phyloP scores from a whole-genome alignment of 768 basidiomycete genomes.

The Leccinellum luteum region DNA sequence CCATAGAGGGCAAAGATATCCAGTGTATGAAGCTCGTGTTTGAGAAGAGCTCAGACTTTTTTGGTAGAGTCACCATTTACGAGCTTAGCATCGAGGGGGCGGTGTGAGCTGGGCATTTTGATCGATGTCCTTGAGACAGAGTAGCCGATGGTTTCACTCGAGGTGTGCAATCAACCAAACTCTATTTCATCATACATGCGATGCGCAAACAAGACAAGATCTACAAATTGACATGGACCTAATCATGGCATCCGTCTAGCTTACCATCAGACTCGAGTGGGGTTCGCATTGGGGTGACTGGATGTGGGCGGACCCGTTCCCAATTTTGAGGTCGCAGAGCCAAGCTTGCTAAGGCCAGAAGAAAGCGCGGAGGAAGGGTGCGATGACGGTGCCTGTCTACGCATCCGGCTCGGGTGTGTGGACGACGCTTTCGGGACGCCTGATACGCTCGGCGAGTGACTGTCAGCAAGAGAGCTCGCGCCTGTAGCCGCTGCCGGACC shows the following conservation, averaged over 20 bases:
- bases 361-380: background rate
- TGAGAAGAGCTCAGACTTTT: constrained; percentile 82
- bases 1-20: constrained; percentile 27
- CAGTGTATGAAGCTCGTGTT: constrained; percentile 63
- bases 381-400: constrained; percentile 9
- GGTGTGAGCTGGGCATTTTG: background rate
- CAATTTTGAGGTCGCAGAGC: background rate
- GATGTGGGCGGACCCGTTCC: background rate
- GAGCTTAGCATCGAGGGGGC: constrained; percentile 45
- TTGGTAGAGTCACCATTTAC: constrained; percentile 76
- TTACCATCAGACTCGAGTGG: background rate
- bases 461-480: background rate
- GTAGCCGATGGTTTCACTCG: constrained; percentile 2
- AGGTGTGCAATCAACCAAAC: constrained; percentile 24
- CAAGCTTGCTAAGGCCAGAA: background rate
- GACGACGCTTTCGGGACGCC: constrained; percentile 1
- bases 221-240: constrained; percentile 12
- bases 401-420: background rate
- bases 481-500: background rate
- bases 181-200: constrained; percentile 25
- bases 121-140: background rate
- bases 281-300: background rate
- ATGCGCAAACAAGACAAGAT: constrained; percentile 6
- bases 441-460: background rate
- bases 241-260: background rate